Evolutionary conservation across 2,329 filamentous ascomycete species (phyloP), one percentile per base, ranked within the genome.

Genomic region (Scedosporium dehoogii): DNA sequence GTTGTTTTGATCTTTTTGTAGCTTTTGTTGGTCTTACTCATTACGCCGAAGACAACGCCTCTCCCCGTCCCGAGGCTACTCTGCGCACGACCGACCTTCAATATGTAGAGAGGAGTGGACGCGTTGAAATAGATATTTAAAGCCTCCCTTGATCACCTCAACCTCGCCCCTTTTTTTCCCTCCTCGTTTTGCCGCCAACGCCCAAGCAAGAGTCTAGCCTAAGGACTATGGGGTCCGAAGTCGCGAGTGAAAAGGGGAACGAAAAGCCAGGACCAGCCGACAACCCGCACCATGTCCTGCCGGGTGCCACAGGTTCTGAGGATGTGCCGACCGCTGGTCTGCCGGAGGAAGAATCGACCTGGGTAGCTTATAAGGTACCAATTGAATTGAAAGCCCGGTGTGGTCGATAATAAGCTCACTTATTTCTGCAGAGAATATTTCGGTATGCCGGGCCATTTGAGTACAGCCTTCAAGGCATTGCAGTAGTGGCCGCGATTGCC

Each of bases 401-500:
- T n/a, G 18, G n/a, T 42, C 1, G n/a, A 10, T 16, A 18, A n/a
- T 18, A 48, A 18, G 21, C 44, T 44, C n/a, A 56, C 12, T 29
- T 56, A 6, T 29, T 29, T 59, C 3, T 9, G 4, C 33, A 66
- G 65, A 48, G 65, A 62, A 66, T 66, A 10, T 66, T 66, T 33
- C 56, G 33, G 9, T 65, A 65, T 57, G 65, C 63, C 14, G 61
- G 62, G 51, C 18, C 42, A 4, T 56, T 61, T 25, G 65, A 66
- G 16, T 65, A 65, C 41, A 56, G 62, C 5, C 53, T 66, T 23
- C 65, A 66, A 33, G 65, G 56, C 27, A 18, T 66, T 46, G 60
- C 64, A 41, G 62, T 73, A 29, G 3, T 70, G 14, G 71, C 73
- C 33, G 73, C 74, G 10, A 67, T 76, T 51, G 73, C 67, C 4